Percentiles rank a stretch among this genome's conserved stretches.
These are phyloP conservation scores for Vigna mungo DNA, from an alignment of 306 rosid genomes.

Conservation along the genomic window DNA sequence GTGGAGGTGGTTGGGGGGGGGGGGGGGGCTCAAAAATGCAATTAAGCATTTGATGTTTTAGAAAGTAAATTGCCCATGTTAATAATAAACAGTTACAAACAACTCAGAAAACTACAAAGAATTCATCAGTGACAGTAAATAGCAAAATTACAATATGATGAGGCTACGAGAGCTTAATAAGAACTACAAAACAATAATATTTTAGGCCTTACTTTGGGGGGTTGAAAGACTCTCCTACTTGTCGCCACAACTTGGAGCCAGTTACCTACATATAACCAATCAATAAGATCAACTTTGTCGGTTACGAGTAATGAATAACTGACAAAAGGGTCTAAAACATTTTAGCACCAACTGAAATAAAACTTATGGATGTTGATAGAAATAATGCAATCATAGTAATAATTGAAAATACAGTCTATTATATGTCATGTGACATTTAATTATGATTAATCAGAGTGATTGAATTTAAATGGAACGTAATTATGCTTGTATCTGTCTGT, in stretches of 20 bases:
- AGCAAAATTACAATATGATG: constrained; percentile 12
- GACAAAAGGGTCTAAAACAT: constrained; percentile 30
- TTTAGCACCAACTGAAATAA: constrained; percentile 5
- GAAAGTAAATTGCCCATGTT: constrained; percentile 6
- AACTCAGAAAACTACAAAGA: neutral
- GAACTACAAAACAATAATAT: constrained; percentile 26
- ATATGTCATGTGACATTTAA: neutral
- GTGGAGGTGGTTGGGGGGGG: neutral
- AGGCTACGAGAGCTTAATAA: constrained; percentile 31
- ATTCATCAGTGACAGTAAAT: constrained; percentile 26
- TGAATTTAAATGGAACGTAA: neutral
- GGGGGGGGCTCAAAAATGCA: neutral
- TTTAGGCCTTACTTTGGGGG: constrained; percentile 78
- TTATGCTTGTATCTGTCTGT: neutral
- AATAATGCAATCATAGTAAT: neutral
- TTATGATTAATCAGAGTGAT: neutral
- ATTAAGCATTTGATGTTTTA: neutral
- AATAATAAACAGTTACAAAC: constrained; percentile 3
- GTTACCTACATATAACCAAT: constrained; percentile 67
- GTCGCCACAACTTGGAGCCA: constrained; percentile 84
- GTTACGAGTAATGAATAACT: constrained; percentile 9
- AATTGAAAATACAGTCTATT: neutral
- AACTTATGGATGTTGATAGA: neutral
- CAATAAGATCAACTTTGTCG: constrained; percentile 32
- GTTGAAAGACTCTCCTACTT: constrained; percentile 92